Base-by-base conservation (phyloP, 2,329 filamentous ascomycete species). In the Exophiala viscosa region DNA sequence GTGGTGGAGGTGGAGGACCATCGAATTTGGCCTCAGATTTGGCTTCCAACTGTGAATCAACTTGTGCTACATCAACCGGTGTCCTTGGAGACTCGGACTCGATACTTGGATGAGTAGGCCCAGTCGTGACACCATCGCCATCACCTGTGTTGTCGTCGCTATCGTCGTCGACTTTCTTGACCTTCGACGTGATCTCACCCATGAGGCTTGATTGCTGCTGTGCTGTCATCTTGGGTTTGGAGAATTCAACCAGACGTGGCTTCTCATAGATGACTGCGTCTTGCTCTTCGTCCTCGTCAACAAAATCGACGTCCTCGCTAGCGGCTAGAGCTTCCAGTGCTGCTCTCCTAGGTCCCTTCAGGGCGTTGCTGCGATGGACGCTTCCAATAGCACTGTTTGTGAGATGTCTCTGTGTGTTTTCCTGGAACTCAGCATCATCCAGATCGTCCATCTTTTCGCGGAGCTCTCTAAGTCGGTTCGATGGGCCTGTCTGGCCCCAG, bases 381-480 rank as follows among this genome's bases (percentile, higher is more conserved):
- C 82, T 86, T 48, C 87, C 87, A 44, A 96, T 79, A 59, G 89
- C 82, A 62, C 85, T 86, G 65, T 86, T 84, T 55, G 82, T 83
- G 62, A 91, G 81, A 60, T 87, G 82, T 45, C 76, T 74, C 17
- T 80, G 80, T 8, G 82, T 78, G 34, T 79, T 78, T 54, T 73
- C 70, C 52, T 80, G 62, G 67, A 78, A 70, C 65, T 80, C 69
- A 59, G 76, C 71, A 45, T 73, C 73, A 50, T 77, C 77, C 47
- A 78, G 77, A 18, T 81, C 83, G 59, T 97, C 93, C 93, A 99
- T 99, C 71, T 91, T 86, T 71, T 97, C 92, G 53, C 93, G 86
- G 45, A 97, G 78, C 60, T 95, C 92, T 60, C 93, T 86, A 53
- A 99, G 77, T 64, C 91, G 86, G 72, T 99, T 93, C 40, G 90